Conservation (phyloP, 2,329 filamentous ascomycete species). For the Penicillium polonicum region DNA sequence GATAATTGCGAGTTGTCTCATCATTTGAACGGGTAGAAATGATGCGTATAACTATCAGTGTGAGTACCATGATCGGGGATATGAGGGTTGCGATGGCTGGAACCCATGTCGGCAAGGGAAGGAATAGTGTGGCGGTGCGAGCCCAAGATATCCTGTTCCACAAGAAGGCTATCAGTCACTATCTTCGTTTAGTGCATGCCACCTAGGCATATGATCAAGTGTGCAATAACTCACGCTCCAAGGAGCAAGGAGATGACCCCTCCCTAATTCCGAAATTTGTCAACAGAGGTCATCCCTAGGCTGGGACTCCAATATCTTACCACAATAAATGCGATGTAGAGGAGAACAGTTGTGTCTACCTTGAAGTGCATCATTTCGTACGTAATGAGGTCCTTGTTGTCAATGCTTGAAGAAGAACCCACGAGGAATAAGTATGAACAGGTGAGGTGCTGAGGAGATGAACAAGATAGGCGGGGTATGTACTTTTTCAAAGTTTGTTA, state of each 20-base stretch:
- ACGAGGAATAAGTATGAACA: no score
- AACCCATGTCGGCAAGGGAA: conserved; percentile 29
- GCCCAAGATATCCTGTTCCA: conserved; percentile 30
- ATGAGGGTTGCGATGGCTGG: conserved; percentile 26
- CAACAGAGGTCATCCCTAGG: background rate
- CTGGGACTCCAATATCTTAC: conserved; percentile 1
- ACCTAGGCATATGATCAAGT: background rate
- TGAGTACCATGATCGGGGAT: conserved; percentile 10
- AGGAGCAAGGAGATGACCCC: conserved; percentile 15
- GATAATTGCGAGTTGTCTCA: background rate
- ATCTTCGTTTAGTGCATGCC: background rate
- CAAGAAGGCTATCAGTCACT: conserved; percentile 1
- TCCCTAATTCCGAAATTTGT: background rate
- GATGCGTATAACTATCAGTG: conserved; percentile 8
- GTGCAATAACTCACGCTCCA: conserved; percentile 19
- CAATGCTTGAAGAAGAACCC: no score
- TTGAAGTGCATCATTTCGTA: background rate
- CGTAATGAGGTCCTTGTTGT: no score
- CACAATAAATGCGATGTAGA: conserved; percentile 2
- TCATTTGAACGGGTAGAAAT: background rate
- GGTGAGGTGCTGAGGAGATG: no score
- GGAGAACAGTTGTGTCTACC: background rate
- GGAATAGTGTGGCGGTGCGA: conserved; percentile 21
- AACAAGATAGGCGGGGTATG: no score
- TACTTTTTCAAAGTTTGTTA: no score